These are phyloP conservation scores for Xeromyces bisporus DNA, from an alignment of 495 filamentous ascomycete species.

Conservation along the genomic window DNA sequence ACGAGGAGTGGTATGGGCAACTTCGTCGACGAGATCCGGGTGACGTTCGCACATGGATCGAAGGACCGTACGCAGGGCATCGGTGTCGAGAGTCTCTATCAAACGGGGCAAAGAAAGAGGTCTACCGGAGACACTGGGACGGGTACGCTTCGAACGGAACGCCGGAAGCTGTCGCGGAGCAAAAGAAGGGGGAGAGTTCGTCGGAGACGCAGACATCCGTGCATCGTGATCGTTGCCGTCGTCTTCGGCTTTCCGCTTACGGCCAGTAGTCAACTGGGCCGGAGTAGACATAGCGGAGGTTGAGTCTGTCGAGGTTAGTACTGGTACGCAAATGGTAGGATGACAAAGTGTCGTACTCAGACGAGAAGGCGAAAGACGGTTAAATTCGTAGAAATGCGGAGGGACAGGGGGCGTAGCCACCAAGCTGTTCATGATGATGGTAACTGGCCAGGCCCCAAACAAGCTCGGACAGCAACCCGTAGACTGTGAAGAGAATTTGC, in stretches of 20 bases:
- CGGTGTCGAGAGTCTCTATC: constrained; percentile 74
- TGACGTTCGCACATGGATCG: constrained; percentile 80
- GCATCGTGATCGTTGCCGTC: constrained; percentile 49
- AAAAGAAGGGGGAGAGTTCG: constrained; percentile 65
- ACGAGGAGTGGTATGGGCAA: constrained; percentile 68
- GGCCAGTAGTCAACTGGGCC: constrained; percentile 32
- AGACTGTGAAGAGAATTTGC: no score
- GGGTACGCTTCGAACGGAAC: constrained; percentile 48
- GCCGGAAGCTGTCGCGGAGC: constrained; percentile 45
- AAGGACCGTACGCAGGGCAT: constrained; percentile 65
- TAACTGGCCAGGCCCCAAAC: constrained; percentile 13
- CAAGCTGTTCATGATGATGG: constrained; percentile 45
- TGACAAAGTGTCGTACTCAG: constrained; percentile 37
- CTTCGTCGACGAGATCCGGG: constrained; percentile 56
- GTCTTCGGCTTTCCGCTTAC: constrained; percentile 84
- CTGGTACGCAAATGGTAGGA: not conserved
- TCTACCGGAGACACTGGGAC: constrained; percentile 55
- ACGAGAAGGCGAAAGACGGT: constrained; percentile 52
- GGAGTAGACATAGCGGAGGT: constrained; percentile 26
- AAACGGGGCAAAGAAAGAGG: constrained; percentile 69
- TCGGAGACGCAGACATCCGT: constrained; percentile 76
- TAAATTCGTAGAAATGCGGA: constrained; percentile 57
- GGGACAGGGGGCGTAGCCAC: constrained; percentile 50
- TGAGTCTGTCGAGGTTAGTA: not conserved
- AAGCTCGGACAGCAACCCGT: constrained; percentile 3